Base-by-base conservation (phyloP, 495 filamentous ascomycete species). In the Pyrenula massariospora region DNA sequence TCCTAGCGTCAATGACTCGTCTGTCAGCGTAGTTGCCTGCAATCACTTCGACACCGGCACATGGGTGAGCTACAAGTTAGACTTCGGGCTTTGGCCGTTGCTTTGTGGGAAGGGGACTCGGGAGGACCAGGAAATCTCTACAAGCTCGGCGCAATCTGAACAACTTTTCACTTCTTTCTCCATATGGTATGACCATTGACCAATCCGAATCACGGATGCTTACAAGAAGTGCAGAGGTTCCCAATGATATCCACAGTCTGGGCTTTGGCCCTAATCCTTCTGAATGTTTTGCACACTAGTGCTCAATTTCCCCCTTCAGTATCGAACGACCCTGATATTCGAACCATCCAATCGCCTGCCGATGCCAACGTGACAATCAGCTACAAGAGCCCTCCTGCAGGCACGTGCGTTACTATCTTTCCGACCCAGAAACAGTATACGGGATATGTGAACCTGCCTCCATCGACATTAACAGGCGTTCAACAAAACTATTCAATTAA, bases 401-500 rank as follows among this genome's bases (percentile, higher is more conserved):
- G 77, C 48, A 71, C 73, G 42, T 85, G 82, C 62, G 70, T 65
- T 24, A 77, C 78, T 12, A 73, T 68, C 10, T 84, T 84, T 61
- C 68, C 75, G 31, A 73, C 65, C 50, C 82, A 78, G 63, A 74
- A 70, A 70, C 83, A 77, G 60, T 73, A 69, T 56, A 67, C 70
- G 0, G 70, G 70, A 22, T 71, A 73, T 57, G 63, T 71, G 5
- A 63, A 77, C 54, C 65, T 84, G 15, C 80, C 80, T 12, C 72
- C 78, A 0, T 63, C 64, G 3, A 72, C 70, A 20, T 65, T 83
- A 12, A 68, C 68, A 15, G 67, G 69, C 10, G 65, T 77, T 10
- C 66, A 73, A 57, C 75, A 82, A 58, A 65, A 78, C 20, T 87
- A 84, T 62, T 74, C 82, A 21, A 84, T 85, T 55, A 87, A 88